A percentile compares a stretch with the other conserved stretches of the same genome.
Evolutionary conservation across 2,329 filamentous ascomycete species (phyloP).

Genomic region (Alternaria solani): DNA sequence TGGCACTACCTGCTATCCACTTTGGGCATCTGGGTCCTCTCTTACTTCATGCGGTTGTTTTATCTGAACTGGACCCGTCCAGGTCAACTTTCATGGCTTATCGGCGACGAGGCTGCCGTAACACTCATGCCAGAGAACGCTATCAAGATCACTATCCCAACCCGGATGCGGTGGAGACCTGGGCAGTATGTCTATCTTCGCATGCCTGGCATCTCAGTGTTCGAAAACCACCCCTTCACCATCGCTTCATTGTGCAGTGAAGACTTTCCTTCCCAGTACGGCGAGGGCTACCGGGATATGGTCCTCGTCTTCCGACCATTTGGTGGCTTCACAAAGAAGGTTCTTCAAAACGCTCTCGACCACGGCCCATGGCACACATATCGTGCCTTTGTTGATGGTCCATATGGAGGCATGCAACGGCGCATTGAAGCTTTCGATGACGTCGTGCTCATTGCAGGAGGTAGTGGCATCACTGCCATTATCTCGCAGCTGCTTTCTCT

Average conservation of each 20-base stretch:
- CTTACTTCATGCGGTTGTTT: slow-evolving; percentile 77
- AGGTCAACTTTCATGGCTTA: slow-evolving; percentile 78
- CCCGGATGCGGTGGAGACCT: slow-evolving; percentile 89
- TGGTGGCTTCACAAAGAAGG: slow-evolving; percentile 85
- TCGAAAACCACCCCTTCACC: slow-evolving; percentile 96
- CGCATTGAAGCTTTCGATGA: slow-evolving; percentile 93
- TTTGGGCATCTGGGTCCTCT: slow-evolving; percentile 77
- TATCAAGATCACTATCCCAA: slow-evolving; percentile 95
- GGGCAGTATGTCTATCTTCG: slow-evolving; percentile 95
- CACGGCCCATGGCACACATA: slow-evolving; percentile 93
- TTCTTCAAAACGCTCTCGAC: slow-evolving; percentile 81
- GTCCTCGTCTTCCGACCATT: slow-evolving; percentile 92
- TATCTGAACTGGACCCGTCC: slow-evolving; percentile 92
- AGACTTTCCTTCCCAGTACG: slow-evolving; percentile 91
- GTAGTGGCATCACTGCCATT: slow-evolving; percentile 91
- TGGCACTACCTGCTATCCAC: slow-evolving; percentile 90
- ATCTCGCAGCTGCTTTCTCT: slow-evolving; percentile 90
- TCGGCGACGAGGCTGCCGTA: slow-evolving; percentile 90
- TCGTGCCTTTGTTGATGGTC: slow-evolving; percentile 89
- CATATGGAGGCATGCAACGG: slow-evolving; percentile 92
- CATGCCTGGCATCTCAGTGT: slow-evolving; percentile 88
- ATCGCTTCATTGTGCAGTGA: slow-evolving; percentile 92
- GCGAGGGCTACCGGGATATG: slow-evolving; percentile 86
- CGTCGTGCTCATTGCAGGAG: slow-evolving; percentile 90
- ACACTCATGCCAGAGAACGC: slow-evolving; percentile 90